Base-by-base conservation (phyloP, 2,329 filamentous ascomycete genomes). In the Ceratocystis lukuohia region DNA sequence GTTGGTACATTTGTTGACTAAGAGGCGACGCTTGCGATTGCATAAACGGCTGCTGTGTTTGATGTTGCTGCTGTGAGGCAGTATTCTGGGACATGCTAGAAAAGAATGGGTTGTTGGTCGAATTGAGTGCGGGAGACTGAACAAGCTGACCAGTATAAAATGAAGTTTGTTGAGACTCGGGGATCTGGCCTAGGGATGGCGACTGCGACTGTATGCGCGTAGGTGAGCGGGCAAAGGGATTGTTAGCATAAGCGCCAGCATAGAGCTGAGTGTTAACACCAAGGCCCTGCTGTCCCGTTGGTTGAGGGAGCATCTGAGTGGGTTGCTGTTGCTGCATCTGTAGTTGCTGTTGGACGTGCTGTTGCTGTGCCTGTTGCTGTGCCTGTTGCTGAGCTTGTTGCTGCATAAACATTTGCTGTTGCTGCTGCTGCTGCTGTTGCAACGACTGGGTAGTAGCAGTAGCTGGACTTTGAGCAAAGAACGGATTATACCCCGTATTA, bases 201-300 rank as follows among this genome's bases (percentile, higher is more conserved):
- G 80, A 80, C 56, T 80, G 80, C 8, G 80, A 80, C 56, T 80
- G 80, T 62, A 82, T 79, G 68, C 77, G 73, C 2, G 78, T 80
- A 3, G 79, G 80, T 15, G 80, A 81, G 62, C 79, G 75, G 0
- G 76, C 72, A 70, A 80, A 82, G 0, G 80, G 80, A 66, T 82
- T 82, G 70, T 75, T 79, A 12, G 71, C 74, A 61, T 73, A 74
- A 5, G 66, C 70, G 3, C 73, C 73, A n/a, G 74, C 71, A 8
- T 71, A 65, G n/a, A 73, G 71, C 3, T 73, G 71, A 2, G 77
- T 77, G 66, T 77, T 80, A 3, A 79, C 69, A 4, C 77, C 72
- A 44, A 81, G 71, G 22, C 71, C 73, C 53, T 77, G 77, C 66
- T 76, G 75, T n/a, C 53, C 53, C 15, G 53, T 30, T 30, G 53